Percentiles rank a stretch among this genome's conserved stretches.
Conservation (phyloP, 768 basidiomycete genomes). For the Thelephora aurantiotincta region DNA sequence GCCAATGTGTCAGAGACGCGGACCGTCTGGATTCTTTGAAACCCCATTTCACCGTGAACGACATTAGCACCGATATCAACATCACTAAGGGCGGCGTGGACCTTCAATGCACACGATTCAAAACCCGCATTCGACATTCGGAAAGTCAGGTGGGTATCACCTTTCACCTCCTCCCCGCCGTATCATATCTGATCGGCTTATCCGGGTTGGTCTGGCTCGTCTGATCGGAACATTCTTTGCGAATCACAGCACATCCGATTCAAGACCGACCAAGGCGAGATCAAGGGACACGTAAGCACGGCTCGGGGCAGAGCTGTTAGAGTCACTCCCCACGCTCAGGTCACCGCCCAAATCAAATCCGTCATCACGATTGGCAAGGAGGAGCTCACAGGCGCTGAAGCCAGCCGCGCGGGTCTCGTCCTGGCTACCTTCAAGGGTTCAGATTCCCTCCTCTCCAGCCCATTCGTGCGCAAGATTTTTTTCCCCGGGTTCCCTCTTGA, state of each 20-base stretch:
- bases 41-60: conserved; percentile 29
- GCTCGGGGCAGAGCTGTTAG: conserved; percentile 24
- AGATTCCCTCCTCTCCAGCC: conserved; percentile 9
- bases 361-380: conserved; percentile 11
- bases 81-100: conserved; percentile 17
- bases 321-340: conserved; percentile 7
- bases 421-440: conserved; percentile 11
- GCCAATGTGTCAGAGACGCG: conserved; percentile 30
- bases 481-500: conserved; percentile 11
- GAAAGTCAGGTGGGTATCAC: conserved; percentile 22
- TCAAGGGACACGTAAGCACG: conserved; percentile 11
- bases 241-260: conserved; percentile 11
- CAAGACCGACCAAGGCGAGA: background rate
- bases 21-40: conserved; percentile 34
- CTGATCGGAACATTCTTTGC: background rate
- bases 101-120: conserved; percentile 26
- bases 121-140: conserved; percentile 27
- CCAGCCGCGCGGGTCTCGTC: conserved; percentile 11
- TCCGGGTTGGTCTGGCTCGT: no score
- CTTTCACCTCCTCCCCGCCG: no score
- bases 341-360: background rate
- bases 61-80: conserved; percentile 18
- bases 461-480: conserved; percentile 15
- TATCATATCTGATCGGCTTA: no score
- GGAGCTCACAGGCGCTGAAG: conserved; percentile 8